Conservation (phyloP, 2,329 filamentous ascomycete species). For the Penicillium sp. region DNA sequence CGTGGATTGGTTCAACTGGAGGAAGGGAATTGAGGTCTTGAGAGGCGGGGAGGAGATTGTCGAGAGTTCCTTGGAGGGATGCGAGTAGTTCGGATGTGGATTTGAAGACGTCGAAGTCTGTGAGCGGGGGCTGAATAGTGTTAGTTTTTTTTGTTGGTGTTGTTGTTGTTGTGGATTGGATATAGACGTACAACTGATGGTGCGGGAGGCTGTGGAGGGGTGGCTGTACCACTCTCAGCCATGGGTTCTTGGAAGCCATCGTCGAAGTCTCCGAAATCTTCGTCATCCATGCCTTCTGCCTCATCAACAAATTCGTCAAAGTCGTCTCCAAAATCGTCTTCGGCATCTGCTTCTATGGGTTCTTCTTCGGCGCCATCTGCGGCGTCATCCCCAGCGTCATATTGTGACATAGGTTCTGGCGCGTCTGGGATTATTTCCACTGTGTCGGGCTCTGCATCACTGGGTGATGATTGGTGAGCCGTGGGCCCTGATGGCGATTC, state of each 20-base stretch:
- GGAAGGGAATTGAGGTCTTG: conserved; percentile 36
- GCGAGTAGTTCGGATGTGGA: conserved; percentile 37
- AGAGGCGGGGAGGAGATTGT: conserved; percentile 46
- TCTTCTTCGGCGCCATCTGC: conserved; percentile 65
- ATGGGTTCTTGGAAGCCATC: conserved; percentile 60
- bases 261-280: conserved; percentile 67
- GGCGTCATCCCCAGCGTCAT: conserved; percentile 36
- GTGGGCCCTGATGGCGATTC: conserved; percentile 28
- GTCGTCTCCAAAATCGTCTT: conserved; percentile 56
- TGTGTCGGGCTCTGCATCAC: conserved; percentile 46
- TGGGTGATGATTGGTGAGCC: conserved; percentile 42
- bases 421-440: conserved; percentile 45
- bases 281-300: conserved; percentile 50
- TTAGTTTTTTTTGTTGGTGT: neutral
- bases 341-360: conserved; percentile 62
- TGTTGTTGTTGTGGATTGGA: neutral
- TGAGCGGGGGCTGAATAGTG: conserved; percentile 35
- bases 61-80: conserved; percentile 41
- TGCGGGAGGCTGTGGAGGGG: conserved; percentile 29
- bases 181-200: conserved; percentile 46
- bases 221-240: conserved; percentile 17
- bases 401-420: conserved; percentile 56
- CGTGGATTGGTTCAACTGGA: conserved; percentile 41
- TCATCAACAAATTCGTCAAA: conserved; percentile 57
- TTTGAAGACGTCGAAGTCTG: conserved; percentile 57